Evolutionary conservation across 2,329 filamentous ascomycete species (phyloP), one percentile per base, ranked within the genome.

Genomic region (Lachnellula cervina): DNA sequence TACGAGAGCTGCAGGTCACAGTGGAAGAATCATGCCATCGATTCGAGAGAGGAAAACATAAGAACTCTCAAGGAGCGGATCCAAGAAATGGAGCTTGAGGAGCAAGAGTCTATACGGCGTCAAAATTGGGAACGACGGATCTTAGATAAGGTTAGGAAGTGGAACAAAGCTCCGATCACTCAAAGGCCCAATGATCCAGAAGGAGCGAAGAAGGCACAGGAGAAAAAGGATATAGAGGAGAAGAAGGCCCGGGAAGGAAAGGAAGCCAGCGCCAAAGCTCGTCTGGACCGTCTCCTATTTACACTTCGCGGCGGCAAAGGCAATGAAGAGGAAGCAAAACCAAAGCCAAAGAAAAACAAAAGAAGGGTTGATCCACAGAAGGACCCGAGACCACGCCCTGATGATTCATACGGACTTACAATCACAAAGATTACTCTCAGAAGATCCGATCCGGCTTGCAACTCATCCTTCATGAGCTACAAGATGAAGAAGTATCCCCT

Each of bases 371-470:
- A 17, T 13, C 42, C 42, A 13, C 19, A 5, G 8, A 28, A 32
- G 21, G 35, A 28, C 9, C 28, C n/a, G 14, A 35, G 40, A 44
- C 17, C n/a, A 44, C 44, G 28, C 8, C 28, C 35, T 3, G 5
- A 8, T 7, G 54, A 56, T 37, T 56, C 54, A 1, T 56, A 56
- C 23, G 54, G 54, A 14, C 38, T 56, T 5, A 49, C 21, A 17
- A 49, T 56, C 8, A 56, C 42, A 17, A 52, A 52, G 28, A 48
- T 56, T 11, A 52, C 49, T 5, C 49, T 56, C 2, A n/a, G 21
- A n/a, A 53, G 35, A 44, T 40, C 34, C 14, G 28, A 44, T 35
- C 21, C 4, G 14, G 3, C 32, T 5, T 17, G 9, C 17, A 25
- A 43, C 5, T 48, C 49, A 11, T 56, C 54, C 2, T 56, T 34